phyloP scores from a whole-genome alignment of 345 rosid species.

The Euclidium syriacum region DNA sequence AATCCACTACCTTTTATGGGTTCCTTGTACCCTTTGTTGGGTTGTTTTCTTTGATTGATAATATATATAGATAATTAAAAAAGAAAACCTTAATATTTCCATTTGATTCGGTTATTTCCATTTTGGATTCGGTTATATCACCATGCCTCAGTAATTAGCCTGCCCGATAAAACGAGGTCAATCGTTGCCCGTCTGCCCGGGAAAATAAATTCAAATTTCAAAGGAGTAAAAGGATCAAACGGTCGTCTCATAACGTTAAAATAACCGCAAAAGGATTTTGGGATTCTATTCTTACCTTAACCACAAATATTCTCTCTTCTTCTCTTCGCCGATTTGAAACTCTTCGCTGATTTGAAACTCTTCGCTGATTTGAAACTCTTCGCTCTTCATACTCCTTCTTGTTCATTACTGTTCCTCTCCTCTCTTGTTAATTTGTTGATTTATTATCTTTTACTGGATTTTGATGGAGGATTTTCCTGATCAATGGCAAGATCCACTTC shows the following conservation, averaged over 20 bases:
- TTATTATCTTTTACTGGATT: not conserved
- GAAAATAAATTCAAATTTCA: slow-evolving; percentile 30
- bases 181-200: slow-evolving; percentile 27
- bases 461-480: slow-evolving; percentile 32
- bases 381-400: not conserved
- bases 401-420: not conserved
- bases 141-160: not conserved
- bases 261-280: slow-evolving; percentile 8
- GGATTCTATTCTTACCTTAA: slow-evolving; percentile 16
- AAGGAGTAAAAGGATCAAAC: slow-evolving; percentile 23
- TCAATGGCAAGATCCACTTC: slow-evolving; percentile 46
- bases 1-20: too few species aligned
- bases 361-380: slow-evolving; percentile 17
- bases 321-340: slow-evolving; percentile 11
- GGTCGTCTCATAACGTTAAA: slow-evolving; percentile 29
- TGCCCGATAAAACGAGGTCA: slow-evolving; percentile 20
- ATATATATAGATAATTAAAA: too few species aligned
- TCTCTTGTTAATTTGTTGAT: not conserved
- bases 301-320: slow-evolving; percentile 11
- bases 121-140: not conserved
- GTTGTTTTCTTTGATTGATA: too few species aligned
- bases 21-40: too few species aligned
- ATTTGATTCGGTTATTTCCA: not conserved
- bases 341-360: slow-evolving; percentile 14
- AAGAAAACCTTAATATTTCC: too few species aligned